Percentiles rank a stretch among this genome's conserved stretches.
Evolutionary conservation across 2,329 filamentous ascomycete genomes (phyloP).

Genomic region (Mycosphaerella sp.): DNA sequence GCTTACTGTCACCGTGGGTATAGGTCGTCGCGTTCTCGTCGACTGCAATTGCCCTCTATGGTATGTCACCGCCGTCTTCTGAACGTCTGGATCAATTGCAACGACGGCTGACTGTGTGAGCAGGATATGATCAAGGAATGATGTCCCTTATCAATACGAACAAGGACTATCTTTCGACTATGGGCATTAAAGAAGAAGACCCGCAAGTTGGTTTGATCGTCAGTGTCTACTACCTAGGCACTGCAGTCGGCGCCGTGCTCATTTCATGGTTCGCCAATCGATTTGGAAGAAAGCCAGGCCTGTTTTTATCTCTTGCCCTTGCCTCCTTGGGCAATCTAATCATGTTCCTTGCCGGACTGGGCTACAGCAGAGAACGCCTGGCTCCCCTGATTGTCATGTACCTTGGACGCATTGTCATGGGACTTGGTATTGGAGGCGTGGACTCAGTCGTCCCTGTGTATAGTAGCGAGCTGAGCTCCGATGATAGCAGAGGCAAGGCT

Average conservation of each 20-base stretch:
- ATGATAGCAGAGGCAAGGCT: constrained; percentile 52
- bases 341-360: constrained; percentile 55
- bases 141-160: constrained; percentile 53
- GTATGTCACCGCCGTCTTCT: background rate
- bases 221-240: constrained; percentile 58
- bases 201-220: constrained; percentile 55
- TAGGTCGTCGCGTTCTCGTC: constrained; percentile 50
- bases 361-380: constrained; percentile 35
- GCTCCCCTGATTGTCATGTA: constrained; percentile 44
- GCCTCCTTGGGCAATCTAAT: constrained; percentile 53
- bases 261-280: constrained; percentile 52
- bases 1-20: background rate
- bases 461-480: constrained; percentile 51
- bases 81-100: background rate
- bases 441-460: constrained; percentile 58
- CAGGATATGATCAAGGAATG: constrained; percentile 40
- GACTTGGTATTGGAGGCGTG: constrained; percentile 54
- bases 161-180: constrained; percentile 50
- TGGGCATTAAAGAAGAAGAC: constrained; percentile 48
- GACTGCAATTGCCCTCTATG: constrained; percentile 50
- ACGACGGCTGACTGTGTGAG: too few relatives aligned
- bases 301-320: constrained; percentile 51
- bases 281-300: constrained; percentile 50
- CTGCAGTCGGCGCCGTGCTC: constrained; percentile 51
- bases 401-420: constrained; percentile 49